These are phyloP conservation scores for Candida sp. DNA, from an alignment of 1,139 yeast species.

Conservation along the genomic window DNA sequence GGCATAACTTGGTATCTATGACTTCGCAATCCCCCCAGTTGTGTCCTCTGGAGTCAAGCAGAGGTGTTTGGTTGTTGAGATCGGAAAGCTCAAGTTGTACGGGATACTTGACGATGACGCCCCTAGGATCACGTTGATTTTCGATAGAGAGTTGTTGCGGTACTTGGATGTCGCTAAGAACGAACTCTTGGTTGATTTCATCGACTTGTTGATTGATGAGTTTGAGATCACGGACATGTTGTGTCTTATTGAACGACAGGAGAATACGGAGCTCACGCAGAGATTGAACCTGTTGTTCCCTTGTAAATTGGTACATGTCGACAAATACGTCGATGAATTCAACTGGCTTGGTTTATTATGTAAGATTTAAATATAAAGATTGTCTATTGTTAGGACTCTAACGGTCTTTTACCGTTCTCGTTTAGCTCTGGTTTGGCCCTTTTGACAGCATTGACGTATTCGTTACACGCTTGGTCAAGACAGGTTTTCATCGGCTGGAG, in stretches of 20 bases:
- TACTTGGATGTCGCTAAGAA: not conserved
- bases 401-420: constrained; percentile 32
- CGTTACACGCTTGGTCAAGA: constrained; percentile 34
- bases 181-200: constrained; percentile 6
- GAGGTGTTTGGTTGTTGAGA: constrained; percentile 11
- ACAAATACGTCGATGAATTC: constrained; percentile 11
- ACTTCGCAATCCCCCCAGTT: constrained; percentile 18
- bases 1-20: constrained; percentile 22
- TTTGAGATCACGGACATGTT: constrained; percentile 10
- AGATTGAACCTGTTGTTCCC: constrained; percentile 5
- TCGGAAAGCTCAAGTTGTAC: constrained; percentile 7
- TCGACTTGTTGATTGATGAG: constrained; percentile 13
- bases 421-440: constrained; percentile 17
- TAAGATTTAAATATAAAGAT: constrained; percentile 4
- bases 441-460: constrained; percentile 32
- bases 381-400: constrained; percentile 1
- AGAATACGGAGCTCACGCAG: constrained; percentile 5
- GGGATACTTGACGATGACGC: constrained; percentile 3
- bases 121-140: constrained; percentile 2
- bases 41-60: constrained; percentile 1
- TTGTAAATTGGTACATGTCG: constrained; percentile 7
- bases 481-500: constrained; percentile 32
- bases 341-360: constrained; percentile 14
- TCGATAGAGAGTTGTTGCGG: constrained; percentile 7
- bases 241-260: constrained; percentile 9